Evolutionary conservation across 176 grass and related monocot species (phyloP).

Genomic region (barley (Hordeum vulgare)): MorexV3_pseudomolecules_assembly NC_058520.1:361723014-361723513

Average conservation of each 20-base stretch:
- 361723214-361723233: neutral
- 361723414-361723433: neutral
- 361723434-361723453: neutral
- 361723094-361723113: neutral
- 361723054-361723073: neutral
- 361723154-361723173: too few relatives aligned
- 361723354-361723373: neutral
- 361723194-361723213: neutral
- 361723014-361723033: constrained; percentile 58
- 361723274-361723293: constrained; percentile 5
- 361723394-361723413: neutral
- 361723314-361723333: neutral
- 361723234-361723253: neutral
- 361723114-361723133: neutral
- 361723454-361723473: neutral
- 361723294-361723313: neutral
- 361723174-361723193: neutral
- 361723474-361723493: neutral
- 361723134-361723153: too few relatives aligned
- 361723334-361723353: neutral
- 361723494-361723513: neutral
- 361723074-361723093: neutral
- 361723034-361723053: constrained; percentile 64
- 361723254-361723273: neutral
- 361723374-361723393: neutral